These are phyloP conservation scores for Maudiozyma bulderi DNA, from an alignment of 805 yeast species.

Conservation along the genomic window DNA sequence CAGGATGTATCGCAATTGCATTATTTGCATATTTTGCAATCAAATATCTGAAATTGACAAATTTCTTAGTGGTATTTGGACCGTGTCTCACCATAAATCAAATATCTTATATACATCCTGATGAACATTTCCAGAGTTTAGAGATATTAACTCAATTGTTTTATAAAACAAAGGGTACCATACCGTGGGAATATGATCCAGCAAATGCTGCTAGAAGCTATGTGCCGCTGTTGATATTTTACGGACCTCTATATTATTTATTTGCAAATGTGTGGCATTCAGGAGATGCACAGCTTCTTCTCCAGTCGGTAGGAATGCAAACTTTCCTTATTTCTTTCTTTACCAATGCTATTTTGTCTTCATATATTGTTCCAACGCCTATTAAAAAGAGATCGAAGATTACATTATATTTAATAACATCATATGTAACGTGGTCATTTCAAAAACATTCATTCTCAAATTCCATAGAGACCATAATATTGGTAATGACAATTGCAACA, in stretches of 20 bases:
- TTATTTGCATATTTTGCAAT: background rate
- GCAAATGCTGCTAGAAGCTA: constrained; percentile 50
- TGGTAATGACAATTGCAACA: constrained; percentile 35
- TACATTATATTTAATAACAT: constrained; percentile 34
- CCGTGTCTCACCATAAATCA: constrained; percentile 33
- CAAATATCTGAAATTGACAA: background rate
- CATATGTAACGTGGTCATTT: constrained; percentile 65
- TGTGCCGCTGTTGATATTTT: constrained; percentile 54
- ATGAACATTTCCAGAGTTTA: constrained; percentile 90
- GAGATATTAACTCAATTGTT: constrained; percentile 42
- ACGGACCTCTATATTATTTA: constrained; percentile 55
- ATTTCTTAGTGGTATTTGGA: constrained; percentile 30
- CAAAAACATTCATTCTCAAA: constrained; percentile 91
- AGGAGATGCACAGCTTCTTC: constrained; percentile 38
- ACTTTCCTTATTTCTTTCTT: no score
- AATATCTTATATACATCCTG: constrained; percentile 90
- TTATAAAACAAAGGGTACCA: constrained; percentile 17
- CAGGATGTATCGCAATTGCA: background rate
- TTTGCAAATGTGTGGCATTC: constrained; percentile 1
- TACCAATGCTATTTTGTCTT: no score
- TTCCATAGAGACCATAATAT: constrained; percentile 53
- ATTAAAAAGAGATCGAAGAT: background rate
- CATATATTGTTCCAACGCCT: background rate
- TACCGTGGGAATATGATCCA: constrained; percentile 77
- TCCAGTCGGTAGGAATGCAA: constrained; percentile 32